A percentile compares a stretch with the other conserved stretches of the same genome.
Evolutionary conservation across 805 yeast species (phyloP).

Genomic region (Phaffomyces opuntiae): DNA sequence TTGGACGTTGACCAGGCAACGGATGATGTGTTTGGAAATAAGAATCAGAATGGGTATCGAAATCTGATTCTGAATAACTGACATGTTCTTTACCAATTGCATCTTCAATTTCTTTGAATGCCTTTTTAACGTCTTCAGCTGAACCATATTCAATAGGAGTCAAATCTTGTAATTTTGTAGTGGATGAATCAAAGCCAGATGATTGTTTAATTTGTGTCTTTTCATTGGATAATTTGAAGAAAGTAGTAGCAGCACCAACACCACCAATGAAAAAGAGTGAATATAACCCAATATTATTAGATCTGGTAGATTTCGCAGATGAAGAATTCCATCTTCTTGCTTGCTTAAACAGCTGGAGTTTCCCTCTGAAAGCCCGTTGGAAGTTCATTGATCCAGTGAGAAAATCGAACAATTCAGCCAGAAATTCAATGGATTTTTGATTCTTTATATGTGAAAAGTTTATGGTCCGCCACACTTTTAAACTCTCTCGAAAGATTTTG

Average conservation of each 20-base stretch:
- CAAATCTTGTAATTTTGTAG: slow-evolving; percentile 30
- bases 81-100: slow-evolving; percentile 32
- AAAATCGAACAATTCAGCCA: too few relatives aligned
- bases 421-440: too few relatives aligned
- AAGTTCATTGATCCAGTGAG: too few relatives aligned
- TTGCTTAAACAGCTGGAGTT: too few relatives aligned
- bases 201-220: not conserved
- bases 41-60: slow-evolving; percentile 51
- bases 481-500: not conserved
- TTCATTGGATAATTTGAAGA: not conserved
- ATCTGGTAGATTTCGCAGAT: not conserved
- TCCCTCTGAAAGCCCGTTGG: too few relatives aligned
- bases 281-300: not conserved
- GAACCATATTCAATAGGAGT: slow-evolving; percentile 36
- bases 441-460: too few relatives aligned
- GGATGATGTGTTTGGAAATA: slow-evolving; percentile 62
- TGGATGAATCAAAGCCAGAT: slow-evolving; percentile 11
- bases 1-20: slow-evolving; percentile 48
- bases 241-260: slow-evolving; percentile 10
- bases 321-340: slow-evolving; percentile 2
- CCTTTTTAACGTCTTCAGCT: slow-evolving; percentile 29
- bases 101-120: slow-evolving; percentile 34
- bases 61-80: slow-evolving; percentile 30
- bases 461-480: not conserved
- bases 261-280: slow-evolving; percentile 14